Evolutionary conservation across 2,329 filamentous ascomycete genomes (phyloP), one percentile per base, ranked within the genome.

Genomic region (Rhinocladiella similis): DNA sequence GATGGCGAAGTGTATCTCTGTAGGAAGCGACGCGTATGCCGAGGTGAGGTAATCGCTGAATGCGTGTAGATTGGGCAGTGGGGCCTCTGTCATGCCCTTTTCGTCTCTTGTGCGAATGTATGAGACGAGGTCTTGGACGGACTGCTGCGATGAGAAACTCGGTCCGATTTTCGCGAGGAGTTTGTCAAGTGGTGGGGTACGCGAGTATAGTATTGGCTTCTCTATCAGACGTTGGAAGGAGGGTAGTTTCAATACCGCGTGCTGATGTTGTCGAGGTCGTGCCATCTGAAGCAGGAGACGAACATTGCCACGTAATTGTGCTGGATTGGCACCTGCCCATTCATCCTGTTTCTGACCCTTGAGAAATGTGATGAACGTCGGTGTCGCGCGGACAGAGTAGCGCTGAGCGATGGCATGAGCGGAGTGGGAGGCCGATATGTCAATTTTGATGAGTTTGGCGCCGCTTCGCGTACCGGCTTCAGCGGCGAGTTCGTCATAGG

Each of bases 331-430:
- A 1, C 91, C 91, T 48, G 80, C 82, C 92, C 92, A 97, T 63
- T 88, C 82, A 60, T 91, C 87, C 47, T 90, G 83, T 68, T 93
- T 84, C 57, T 86, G 74, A 1, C 91, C 91, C 50, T 82, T 86
- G 7, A 93, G 73, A 68, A 92, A 95, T 0, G 91, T 93, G 67
- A 94, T 83, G 67, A 97, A 96, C 0, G 92, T 96, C 0, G 93
- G 93, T 0, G 92, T 96, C 3, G 87, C 87, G 1, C 83, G 80
- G 50, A 97, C 82, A 1, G 79, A 75, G 68, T 89, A 95, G 57
- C 80, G 81, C 41, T 78, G 78, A 20, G 80, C 85, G 47, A 90
- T 83, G 59, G 84, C 83, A 54, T 80, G 82, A 2, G 87, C 85
- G 12, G 80, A 75, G n/a, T 59, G 59, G 5, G 56, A 62, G 7